Conservation (phyloP, 1,284 basidiomycete species). For the Ceratobasidium sp. region DNA sequence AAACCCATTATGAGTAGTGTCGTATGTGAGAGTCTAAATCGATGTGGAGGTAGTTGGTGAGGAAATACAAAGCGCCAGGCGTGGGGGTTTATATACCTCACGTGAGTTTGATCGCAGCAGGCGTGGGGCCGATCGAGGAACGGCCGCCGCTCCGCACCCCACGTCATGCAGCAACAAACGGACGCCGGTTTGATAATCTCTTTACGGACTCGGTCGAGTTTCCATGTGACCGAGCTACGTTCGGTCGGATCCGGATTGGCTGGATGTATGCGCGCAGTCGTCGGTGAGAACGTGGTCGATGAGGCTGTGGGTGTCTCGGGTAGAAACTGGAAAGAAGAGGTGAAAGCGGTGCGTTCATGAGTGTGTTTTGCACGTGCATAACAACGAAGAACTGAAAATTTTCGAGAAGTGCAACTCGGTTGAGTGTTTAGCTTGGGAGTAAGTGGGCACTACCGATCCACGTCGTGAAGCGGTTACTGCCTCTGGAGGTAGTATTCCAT, state of each 20-base stretch:
- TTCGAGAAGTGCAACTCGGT: background rate
- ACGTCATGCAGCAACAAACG: conserved; percentile 12
- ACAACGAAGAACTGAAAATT: background rate
- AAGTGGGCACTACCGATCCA: too few relatives aligned
- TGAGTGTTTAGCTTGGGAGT: background rate
- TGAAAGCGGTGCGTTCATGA: background rate
- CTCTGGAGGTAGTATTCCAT: too few relatives aligned
- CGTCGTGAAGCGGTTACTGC: too few relatives aligned
- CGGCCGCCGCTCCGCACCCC: background rate
- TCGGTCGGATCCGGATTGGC: background rate
- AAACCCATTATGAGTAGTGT: conserved; percentile 21
- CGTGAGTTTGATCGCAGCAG: conserved; percentile 21
- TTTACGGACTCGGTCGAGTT: conserved; percentile 4
- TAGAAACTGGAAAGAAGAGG: background rate
- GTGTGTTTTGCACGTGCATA: background rate
- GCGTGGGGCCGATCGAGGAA: conserved; percentile 9
- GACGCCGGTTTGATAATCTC: background rate
- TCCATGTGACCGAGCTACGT: background rate
- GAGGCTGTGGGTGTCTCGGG: conserved; percentile 1
- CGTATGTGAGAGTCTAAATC: background rate
- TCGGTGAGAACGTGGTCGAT: background rate
- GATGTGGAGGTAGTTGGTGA: background rate
- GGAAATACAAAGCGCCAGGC: background rate
- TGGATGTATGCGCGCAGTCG: conserved; percentile 11
- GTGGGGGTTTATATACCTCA: conserved; percentile 20